Evolutionary conservation across 768 basidiomycete genomes (phyloP), one percentile per base, ranked within the genome.

Genomic region (Psilocybe cyanescens): DNA sequence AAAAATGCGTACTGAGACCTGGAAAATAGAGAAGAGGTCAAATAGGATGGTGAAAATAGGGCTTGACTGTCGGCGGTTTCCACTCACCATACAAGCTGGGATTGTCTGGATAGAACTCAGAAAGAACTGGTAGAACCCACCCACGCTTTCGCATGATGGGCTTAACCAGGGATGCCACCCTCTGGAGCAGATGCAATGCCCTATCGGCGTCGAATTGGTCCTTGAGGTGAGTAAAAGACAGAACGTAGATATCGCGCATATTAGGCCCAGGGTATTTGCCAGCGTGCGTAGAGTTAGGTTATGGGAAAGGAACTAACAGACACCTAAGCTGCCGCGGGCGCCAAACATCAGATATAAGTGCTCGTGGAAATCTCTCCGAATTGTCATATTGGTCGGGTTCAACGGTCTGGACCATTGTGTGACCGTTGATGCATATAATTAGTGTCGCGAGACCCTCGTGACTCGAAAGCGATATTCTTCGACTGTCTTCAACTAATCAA

Each of bases 81-180:
- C 53, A 69, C 88, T 65, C 64, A 90, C 94, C 94, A 33, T 94
- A 76, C n/a, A 97, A 77, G 69, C 81, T 86, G 0, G 87, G 82
- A 55, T 84, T 84, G 7, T 87, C 84, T 4, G 94, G 94, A 67
- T 91, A 94, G 80, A 96, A 95, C 73, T 97, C 92, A 17, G 87
- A 78, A 16, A 94, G 84, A 1, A 86, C 81, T 28, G 91, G 90
- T 28, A 94, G 78, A 28, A 83, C 80, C 95, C 95, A 98, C 3
- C 76, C 76, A 66, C 90, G 89, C 65, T 89, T 92, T 59, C 87
- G 80, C 95, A 97, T 97, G 65, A 98, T 94, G 6, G 96, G 96
- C 73, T 95, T 96, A 51, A 97, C 94, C 53, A 93, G 81, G 1
- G 88, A 87, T 0, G 90, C 88, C 30, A 92, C 80, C 63, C 82